A percentile compares a stretch with the other conserved stretches of the same genome.
These are phyloP conservation scores for Penicillium silybi DNA, from an alignment of 495 filamentous ascomycete species.

Conservation along the genomic window DNA sequence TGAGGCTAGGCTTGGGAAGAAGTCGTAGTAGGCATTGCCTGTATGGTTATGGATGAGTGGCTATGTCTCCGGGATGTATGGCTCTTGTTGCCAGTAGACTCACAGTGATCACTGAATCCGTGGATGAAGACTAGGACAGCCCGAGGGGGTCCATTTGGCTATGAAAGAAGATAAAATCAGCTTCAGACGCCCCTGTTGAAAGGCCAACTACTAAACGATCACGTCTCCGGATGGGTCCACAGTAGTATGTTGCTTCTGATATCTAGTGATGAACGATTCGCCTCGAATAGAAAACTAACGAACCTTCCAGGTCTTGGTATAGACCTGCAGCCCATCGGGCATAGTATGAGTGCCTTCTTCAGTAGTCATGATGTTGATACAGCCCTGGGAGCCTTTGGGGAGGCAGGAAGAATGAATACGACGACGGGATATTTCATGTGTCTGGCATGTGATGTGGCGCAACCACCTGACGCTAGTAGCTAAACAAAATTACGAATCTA, in stretches of 20 bases:
- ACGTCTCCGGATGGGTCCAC: not conserved
- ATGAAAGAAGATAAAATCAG: not conserved
- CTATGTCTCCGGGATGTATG: no score
- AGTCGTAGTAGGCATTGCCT: conserved; percentile 63
- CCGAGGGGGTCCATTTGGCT: conserved; percentile 50
- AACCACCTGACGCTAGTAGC: not conserved
- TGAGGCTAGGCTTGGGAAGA: conserved; percentile 66
- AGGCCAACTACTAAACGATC: no score
- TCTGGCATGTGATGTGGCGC: not conserved
- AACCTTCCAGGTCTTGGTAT: conserved; percentile 86
- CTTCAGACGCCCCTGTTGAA: not conserved
- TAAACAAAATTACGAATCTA: not conserved
- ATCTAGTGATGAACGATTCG: not conserved
- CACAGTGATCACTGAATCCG: conserved; percentile 78
- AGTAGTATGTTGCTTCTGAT: not conserved
- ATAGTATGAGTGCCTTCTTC: conserved; percentile 33
- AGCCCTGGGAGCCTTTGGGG: no score
- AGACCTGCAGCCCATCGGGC: conserved; percentile 57
- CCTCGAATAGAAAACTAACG: conserved; percentile 15
- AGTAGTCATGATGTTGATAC: conserved; percentile 11
- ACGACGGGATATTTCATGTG: not conserved
- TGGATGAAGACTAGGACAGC: conserved; percentile 77
- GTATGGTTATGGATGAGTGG: not conserved
- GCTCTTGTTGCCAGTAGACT: conserved; percentile 5
- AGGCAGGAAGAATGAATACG: not conserved